Evolutionary conservation across 805 yeast species (phyloP).

Genomic region (Suhomyces faveliae): DNA sequence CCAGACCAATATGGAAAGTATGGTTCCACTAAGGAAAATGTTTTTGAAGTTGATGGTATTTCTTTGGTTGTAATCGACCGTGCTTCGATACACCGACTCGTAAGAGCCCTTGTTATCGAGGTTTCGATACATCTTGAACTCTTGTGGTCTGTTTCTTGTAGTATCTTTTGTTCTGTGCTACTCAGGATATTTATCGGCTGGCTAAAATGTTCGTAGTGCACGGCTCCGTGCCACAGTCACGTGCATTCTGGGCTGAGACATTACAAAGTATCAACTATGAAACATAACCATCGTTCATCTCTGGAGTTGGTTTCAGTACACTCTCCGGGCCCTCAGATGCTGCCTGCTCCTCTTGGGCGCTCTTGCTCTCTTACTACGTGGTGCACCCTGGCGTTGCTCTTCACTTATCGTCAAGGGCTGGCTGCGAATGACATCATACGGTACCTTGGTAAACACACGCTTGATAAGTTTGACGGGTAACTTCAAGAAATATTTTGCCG

Average conservation of each 20-base stretch:
- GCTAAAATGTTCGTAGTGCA: not conserved
- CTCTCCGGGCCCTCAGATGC: too few species aligned
- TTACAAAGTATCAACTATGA: not conserved
- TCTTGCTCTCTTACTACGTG: too few species aligned
- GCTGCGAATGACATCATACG: not conserved
- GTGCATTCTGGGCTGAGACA: too few species aligned
- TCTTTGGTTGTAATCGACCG: not conserved
- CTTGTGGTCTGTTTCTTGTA: not conserved
- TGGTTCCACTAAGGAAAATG: constrained; percentile 13
- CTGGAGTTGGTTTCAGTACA: too few species aligned
- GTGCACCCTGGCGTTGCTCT: too few species aligned
- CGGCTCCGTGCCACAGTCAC: constrained; percentile 1
- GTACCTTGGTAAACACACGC: not conserved
- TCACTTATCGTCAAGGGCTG: too few species aligned
- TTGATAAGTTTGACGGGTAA: too few species aligned
- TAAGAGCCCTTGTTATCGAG: not conserved
- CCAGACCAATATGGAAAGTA: constrained; percentile 35
- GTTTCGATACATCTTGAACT: not conserved
- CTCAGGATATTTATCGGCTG: not conserved
- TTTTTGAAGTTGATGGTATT: constrained; percentile 8
- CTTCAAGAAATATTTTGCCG: too few species aligned
- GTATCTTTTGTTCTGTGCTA: not conserved
- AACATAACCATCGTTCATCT: too few species aligned
- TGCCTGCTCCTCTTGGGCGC: too few species aligned
- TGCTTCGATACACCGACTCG: not conserved